phyloP scores from a whole-genome alignment of 352 stramenopile species.

The Phytophthora sp. region DNA sequence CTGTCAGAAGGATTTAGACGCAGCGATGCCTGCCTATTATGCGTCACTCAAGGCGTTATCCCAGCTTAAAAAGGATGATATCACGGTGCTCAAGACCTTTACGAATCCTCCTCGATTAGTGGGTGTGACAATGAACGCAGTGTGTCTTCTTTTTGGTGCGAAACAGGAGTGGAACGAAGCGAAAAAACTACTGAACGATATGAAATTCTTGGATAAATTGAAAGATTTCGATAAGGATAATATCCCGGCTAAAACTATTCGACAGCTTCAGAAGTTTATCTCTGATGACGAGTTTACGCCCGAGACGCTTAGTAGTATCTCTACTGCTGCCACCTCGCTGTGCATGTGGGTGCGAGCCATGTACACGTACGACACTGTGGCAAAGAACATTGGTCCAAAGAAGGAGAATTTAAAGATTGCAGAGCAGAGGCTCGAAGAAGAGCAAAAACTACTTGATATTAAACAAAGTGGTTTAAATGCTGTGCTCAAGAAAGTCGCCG shows the following conservation, averaged over 20 bases:
- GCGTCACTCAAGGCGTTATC: constrained; percentile 91
- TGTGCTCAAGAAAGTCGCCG: constrained; percentile 85
- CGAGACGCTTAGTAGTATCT: constrained; percentile 90
- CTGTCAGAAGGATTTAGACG: constrained; percentile 93
- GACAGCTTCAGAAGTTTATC: constrained; percentile 92
- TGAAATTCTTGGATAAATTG: constrained; percentile 92
- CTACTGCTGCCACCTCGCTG: constrained; percentile 89
- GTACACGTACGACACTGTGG: constrained; percentile 94
- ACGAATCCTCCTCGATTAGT: constrained; percentile 90
- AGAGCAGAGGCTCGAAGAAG: constrained; percentile 85
- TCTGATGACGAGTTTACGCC: constrained; percentile 91
- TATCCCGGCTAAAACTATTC: constrained; percentile 88
- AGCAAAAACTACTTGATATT: constrained; percentile 86
- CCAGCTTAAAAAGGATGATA: constrained; percentile 92
- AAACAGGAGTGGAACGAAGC: constrained; percentile 94
- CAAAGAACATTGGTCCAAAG: constrained; percentile 94
- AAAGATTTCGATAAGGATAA: constrained; percentile 91
- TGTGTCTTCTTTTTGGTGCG: constrained; percentile 88
- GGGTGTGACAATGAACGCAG: constrained; percentile 92
- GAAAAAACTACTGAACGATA: constrained; percentile 91
- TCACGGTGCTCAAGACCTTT: constrained; percentile 93
- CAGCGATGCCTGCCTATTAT: constrained; percentile 93
- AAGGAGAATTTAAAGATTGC: constrained; percentile 90
- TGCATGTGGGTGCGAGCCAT: constrained; percentile 96
- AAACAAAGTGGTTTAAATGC: constrained; percentile 89